Conservation (phyloP, 2,329 filamentous ascomycete genomes). For the Fusarium acutatum region DNA sequence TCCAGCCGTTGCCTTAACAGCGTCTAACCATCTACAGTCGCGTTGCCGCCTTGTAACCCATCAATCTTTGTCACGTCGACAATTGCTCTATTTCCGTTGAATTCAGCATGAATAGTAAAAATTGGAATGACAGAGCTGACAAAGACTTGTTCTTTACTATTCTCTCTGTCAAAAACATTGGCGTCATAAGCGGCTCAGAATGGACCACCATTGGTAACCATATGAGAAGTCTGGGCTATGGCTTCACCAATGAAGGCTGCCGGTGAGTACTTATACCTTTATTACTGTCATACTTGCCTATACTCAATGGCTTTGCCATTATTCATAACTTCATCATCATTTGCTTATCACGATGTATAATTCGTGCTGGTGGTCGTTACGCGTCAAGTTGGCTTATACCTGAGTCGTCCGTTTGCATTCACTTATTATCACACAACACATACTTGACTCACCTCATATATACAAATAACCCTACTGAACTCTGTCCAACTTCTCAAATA, state of each 20-base stretch:
- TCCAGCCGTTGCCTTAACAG: slow-evolving; percentile 50
- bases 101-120: slow-evolving; percentile 61
- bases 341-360: slow-evolving; percentile 1
- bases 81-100: not conserved
- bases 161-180: slow-evolving; percentile 69
- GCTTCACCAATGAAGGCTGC: slow-evolving; percentile 71
- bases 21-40: slow-evolving; percentile 35
- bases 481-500: not conserved
- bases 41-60: slow-evolving; percentile 20
- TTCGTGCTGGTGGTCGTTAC: slow-evolving; percentile 4
- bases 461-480: not conserved
- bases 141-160: slow-evolving; percentile 72
- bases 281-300: slow-evolving; percentile 1
- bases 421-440: not conserved
- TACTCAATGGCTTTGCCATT: not conserved
- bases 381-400: slow-evolving; percentile 21
- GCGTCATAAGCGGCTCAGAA: slow-evolving; percentile 69
- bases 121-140: slow-evolving; percentile 69
- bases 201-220: slow-evolving; percentile 69
- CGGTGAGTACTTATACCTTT: slow-evolving; percentile 56
- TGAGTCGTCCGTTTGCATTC: not conserved
- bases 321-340: not conserved
- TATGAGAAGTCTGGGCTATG: slow-evolving; percentile 67
- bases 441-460: not conserved
- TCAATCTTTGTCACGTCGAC: slow-evolving; percentile 27